Evolutionary conservation across 208 protist genomes (phyloP).

Genomic region (Acanthamoeba pearcei): DNA sequence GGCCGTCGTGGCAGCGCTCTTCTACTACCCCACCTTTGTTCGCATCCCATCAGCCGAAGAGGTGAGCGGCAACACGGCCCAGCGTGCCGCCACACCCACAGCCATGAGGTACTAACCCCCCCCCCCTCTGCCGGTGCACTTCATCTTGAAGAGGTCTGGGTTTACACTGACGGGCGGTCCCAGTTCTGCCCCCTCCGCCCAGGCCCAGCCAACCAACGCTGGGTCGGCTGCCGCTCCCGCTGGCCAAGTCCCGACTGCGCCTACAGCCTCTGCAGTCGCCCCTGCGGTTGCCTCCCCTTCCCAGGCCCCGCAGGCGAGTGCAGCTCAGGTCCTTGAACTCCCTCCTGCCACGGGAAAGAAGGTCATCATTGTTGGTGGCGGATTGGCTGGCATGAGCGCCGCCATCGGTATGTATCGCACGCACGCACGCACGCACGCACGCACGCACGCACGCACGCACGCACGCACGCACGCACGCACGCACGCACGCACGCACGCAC

Average conservation of each 20-base stretch:
- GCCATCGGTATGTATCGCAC: constrained; percentile 47
- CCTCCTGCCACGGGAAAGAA: not conserved
- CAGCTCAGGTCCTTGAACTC: not conserved
- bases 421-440: too few species aligned
- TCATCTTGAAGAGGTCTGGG: too few species aligned
- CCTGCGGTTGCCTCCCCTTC: not conserved
- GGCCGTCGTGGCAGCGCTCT: not conserved
- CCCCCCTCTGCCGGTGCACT: too few species aligned
- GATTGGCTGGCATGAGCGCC: constrained; percentile 86
- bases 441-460: too few species aligned
- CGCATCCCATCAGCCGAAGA: constrained; percentile 6
- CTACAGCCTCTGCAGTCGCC: not conserved
- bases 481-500: not conserved
- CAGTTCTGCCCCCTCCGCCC: not conserved
- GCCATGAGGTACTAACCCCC: not conserved
- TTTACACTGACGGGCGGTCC: too few species aligned
- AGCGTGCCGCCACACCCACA: not conserved
- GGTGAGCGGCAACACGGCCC: not conserved
- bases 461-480: too few species aligned
- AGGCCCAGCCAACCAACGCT: not conserved
- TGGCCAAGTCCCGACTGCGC: not conserved
- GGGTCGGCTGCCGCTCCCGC: not conserved
- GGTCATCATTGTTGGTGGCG: constrained; percentile 87
- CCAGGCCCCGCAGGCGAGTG: not conserved
- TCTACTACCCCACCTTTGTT: constrained; percentile 63